Evolutionary conservation across 805 yeast species (phyloP).

Genomic region (Candida nonsorbophila): DNA sequence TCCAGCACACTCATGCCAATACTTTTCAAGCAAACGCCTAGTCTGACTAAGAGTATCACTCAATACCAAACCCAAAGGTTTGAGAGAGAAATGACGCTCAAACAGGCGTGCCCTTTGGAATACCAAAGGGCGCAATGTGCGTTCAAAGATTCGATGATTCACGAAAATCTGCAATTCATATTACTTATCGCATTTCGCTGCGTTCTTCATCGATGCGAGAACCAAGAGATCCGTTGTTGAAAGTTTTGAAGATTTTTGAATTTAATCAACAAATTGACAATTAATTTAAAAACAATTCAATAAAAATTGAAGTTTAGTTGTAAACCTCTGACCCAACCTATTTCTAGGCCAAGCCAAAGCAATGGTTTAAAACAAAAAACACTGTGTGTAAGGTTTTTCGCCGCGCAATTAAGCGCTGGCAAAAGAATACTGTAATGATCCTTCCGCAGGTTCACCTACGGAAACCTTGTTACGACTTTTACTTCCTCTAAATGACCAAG

Average conservation of each 20-base stretch:
- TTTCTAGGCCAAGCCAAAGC: slow-evolving; percentile 7
- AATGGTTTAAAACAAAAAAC: slow-evolving; percentile 5
- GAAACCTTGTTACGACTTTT: slow-evolving; percentile 41
- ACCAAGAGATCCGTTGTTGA: slow-evolving; percentile 11
- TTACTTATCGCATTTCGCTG: slow-evolving; percentile 41
- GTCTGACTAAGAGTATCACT: slow-evolving; percentile 18
- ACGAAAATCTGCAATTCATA: slow-evolving; percentile 21
- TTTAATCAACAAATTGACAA: slow-evolving; percentile 5
- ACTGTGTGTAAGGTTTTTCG: slow-evolving; percentile 7
- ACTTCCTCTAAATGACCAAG: slow-evolving; percentile 43
- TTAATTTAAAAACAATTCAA: slow-evolving; percentile 1
- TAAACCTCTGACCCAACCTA: slow-evolving; percentile 7
- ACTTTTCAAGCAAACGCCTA: slow-evolving; percentile 22
- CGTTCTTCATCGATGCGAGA: slow-evolving; percentile 38
- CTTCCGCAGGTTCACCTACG: slow-evolving; percentile 39
- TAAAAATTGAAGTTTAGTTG: slow-evolving; percentile 5
- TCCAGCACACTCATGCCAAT: slow-evolving; percentile 13
- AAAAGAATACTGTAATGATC: slow-evolving; percentile 27
- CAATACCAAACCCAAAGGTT: slow-evolving; percentile 23
- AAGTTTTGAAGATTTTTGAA: slow-evolving; percentile 15
- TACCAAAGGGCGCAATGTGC: slow-evolving; percentile 42
- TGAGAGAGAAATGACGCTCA: slow-evolving; percentile 32
- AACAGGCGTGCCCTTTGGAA: slow-evolving; percentile 14
- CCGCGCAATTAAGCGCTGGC: slow-evolving; percentile 27
- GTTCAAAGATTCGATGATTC: slow-evolving; percentile 41